Base-by-base conservation (phyloP, 257 asterid species). In the Fraxinus cuspidata region DNA sequence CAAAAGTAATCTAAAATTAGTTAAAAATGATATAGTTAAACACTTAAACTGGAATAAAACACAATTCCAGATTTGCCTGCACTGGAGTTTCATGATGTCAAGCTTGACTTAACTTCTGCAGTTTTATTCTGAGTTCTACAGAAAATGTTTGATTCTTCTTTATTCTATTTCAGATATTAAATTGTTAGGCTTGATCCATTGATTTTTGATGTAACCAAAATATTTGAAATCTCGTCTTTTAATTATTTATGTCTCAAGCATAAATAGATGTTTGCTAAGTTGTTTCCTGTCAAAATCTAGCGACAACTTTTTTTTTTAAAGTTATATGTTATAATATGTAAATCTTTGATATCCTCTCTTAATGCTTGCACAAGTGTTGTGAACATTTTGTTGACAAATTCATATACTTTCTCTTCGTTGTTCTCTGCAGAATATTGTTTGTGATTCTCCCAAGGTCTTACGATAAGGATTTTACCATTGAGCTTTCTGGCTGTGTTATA, bases 401-500 rank as follows among this genome's bases (percentile, higher is more conserved):
- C 37, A 19, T 49, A 67, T 38, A 23, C 44, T 19, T 19, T 56
- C 66, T 76, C 49, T 73, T 27, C 40, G 10, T 47, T 81, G 51
- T 66, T 77, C 51, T 69, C 4, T 77, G 69, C 82, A 77, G 81
- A 76, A 74, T 37, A 75, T 49, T 38, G 37, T 47, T 49, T n/a
- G 29, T 64, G 71, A 69, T 49, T 71, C 69, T 35, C 70, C 44
- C 23, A 74, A 64, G 70, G 74, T 71, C 73, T 78, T 74, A 72
- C 58, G 1, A 35, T 84, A 79, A 78, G 83, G 77, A 76, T 76
- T 67, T 56, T 68, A 1, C 31, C 68, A 65, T 42, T 12, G 74
- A 44, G 77, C 29, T 83, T 32, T 78, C 56, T 73, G 81, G 51
- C 70, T 64, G 82, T 65, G 86, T 42, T 63, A 85, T 90, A 85